Percentiles rank a stretch among this genome's conserved stretches.
These are phyloP conservation scores for Canavalia ensiformis DNA, from an alignment of 306 rosid genomes.

Conservation along the genomic window DNA sequence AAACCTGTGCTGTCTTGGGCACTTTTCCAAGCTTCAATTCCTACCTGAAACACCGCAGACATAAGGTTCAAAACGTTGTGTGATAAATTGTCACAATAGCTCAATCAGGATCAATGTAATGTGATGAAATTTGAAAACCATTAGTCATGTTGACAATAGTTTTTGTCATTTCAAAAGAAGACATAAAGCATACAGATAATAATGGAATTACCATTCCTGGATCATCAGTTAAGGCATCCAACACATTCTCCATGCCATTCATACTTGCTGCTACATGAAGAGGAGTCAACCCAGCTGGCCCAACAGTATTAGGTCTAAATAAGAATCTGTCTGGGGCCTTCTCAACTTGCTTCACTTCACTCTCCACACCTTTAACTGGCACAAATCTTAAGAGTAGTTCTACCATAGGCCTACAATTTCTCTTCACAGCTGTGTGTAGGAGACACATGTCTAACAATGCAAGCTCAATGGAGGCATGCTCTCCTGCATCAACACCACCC, in stretches of 20 bases:
- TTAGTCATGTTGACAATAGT: background rate
- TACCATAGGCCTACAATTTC: conserved; percentile 69
- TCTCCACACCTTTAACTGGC: conserved; percentile 36
- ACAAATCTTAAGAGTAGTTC: conserved; percentile 70
- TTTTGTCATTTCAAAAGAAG: no score
- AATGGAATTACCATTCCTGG: conserved; percentile 73
- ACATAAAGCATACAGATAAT: background rate
- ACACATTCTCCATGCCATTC: conserved; percentile 65
- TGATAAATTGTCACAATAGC: background rate
- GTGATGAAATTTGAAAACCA: background rate
- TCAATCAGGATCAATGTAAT: background rate
- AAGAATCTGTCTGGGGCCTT: conserved; percentile 50
- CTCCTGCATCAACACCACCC: conserved; percentile 67
- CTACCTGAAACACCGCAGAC: conserved; percentile 64
- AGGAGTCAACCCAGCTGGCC: conserved; percentile 85
- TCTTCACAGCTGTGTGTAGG: conserved; percentile 79
- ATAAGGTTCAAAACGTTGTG: conserved; percentile 2
- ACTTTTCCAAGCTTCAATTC: conserved; percentile 87
- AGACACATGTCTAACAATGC: conserved; percentile 71
- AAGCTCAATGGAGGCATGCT: conserved; percentile 59
- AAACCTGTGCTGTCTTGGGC: conserved; percentile 71
- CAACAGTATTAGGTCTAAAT: conserved; percentile 75
- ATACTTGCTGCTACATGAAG: conserved; percentile 82
- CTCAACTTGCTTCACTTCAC: conserved; percentile 53
- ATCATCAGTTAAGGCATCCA: conserved; percentile 86